Percentiles rank a stretch among this genome's conserved stretches.
Conservation (phyloP, 1,284 basidiomycete genomes). For the Cutaneotrichosporon mucoides region DNA sequence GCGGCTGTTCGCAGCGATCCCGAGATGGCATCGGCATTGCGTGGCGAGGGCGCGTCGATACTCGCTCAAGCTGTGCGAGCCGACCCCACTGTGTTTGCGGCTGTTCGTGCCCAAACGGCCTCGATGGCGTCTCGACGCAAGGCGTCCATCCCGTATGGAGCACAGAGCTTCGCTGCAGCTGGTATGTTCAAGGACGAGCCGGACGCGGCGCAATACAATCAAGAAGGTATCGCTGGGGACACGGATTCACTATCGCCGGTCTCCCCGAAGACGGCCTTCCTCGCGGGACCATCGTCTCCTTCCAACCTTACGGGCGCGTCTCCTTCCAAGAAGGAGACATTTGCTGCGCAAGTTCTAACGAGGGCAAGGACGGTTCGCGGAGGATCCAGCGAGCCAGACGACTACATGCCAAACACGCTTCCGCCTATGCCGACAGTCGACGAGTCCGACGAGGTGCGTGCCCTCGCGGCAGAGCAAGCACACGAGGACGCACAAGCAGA, state of each 20-base stretch:
- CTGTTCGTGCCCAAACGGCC: neutral
- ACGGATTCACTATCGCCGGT: neutral
- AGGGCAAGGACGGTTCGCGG: conserved; percentile 15
- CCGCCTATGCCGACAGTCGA: conserved; percentile 46
- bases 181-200: neutral
- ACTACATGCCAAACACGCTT: conserved; percentile 12
- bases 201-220: neutral
- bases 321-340: conserved; percentile 10
- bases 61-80: neutral
- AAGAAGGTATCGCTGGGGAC: neutral
- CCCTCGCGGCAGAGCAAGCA: conserved; percentile 15
- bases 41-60: neutral
- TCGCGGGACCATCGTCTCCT: neutral
- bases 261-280: neutral
- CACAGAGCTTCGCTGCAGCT: neutral
- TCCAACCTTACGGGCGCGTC: conserved; percentile 12
- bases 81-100: neutral
- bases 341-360: conserved; percentile 18
- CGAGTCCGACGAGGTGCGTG: conserved; percentile 41
- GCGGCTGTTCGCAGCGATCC: neutral
- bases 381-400: conserved; percentile 15
- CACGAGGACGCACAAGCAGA: neutral
- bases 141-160: neutral
- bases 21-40: neutral
- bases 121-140: neutral